These are phyloP conservation scores for Arachis hypogaea DNA, from an alignment of 306 rosid species.

Conservation along the genomic window DNA sequence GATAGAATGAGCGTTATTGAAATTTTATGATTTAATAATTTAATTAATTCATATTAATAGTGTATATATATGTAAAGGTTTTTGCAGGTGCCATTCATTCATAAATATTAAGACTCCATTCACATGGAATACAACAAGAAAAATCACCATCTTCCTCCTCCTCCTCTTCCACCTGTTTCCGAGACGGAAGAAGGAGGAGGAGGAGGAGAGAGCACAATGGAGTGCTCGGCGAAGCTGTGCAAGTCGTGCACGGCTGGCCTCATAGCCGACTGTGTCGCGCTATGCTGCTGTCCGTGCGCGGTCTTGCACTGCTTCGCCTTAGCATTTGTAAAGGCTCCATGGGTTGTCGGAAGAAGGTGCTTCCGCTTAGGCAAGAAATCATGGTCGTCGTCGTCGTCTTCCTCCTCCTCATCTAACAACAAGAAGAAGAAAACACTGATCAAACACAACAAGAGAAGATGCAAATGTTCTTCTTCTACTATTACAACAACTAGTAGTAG, in stretches of 20 bases:
- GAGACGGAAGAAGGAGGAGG: not conserved
- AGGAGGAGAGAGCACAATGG: slow-evolving; percentile 44
- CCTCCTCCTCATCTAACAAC: not conserved
- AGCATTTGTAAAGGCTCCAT: slow-evolving; percentile 69
- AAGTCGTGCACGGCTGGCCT: slow-evolving; percentile 61
- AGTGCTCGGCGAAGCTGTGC: slow-evolving; percentile 65
- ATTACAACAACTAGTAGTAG: too few relatives aligned
- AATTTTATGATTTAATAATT: too few relatives aligned
- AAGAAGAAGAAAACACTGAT: slow-evolving; percentile 29
- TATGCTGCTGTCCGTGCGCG: slow-evolving; percentile 82
- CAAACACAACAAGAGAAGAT: too few relatives aligned
- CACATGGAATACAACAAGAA: too few relatives aligned
- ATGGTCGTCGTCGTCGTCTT: too few relatives aligned
- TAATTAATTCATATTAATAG: too few relatives aligned
- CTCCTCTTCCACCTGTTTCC: too few relatives aligned
- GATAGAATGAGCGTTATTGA: too few relatives aligned
- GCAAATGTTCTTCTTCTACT: too few relatives aligned
- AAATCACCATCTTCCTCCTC: too few relatives aligned
- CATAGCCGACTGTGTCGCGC: slow-evolving; percentile 73
- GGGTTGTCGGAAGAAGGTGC: slow-evolving; percentile 59
- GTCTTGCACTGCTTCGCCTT: slow-evolving; percentile 60
- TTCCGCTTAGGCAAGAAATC: slow-evolving; percentile 39
- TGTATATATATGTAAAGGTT: not conserved
- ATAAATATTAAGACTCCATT: too few relatives aligned
- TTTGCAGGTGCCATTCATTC: slow-evolving; percentile 34